Base-by-base conservation (phyloP, 495 filamentous ascomycete genomes). In the Sabuloglossum arenarium region DNA sequence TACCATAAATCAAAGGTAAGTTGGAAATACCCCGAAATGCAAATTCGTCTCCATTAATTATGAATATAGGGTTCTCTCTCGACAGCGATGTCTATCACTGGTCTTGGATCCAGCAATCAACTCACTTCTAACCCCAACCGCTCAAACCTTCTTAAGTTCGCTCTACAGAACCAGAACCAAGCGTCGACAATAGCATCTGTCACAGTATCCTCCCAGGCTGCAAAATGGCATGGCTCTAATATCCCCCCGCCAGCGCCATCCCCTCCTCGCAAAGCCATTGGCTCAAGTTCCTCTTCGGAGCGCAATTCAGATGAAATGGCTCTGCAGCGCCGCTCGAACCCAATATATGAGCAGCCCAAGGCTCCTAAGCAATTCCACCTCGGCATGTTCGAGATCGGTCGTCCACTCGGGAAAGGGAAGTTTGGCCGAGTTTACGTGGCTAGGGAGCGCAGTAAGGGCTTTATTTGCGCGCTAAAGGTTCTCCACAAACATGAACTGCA, bases 351-450 rank as follows among this genome's bases (percentile, higher is more conserved):
- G 53, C 79, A 86, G 63, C 69, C 79, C 51, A 25, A 63, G 14
- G 58, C 72, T 47, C 78, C 81, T 1, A 90, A 84, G 61, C 76
- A 88, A 54, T 86, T 91, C 65, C 88, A 96, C 60, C 81, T 98
- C 1, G 88, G 90, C 66, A 97, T 98, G 91, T 98, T 98, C 64
- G 91, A 98, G 63, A 97, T 98, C 61, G 91, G 91, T 10, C 85
- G 89, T 50, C 93, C 91, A 1, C 72, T 98, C 5, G 91, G 91
- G 9, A 98, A 97, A 67, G 91, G 91, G 55, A 98, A 98, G 68
- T 98, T 97, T 64, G 91, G 91, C 4, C 79, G 93, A 47, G 91
- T 98, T 0, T 98, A 98, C 65, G 79, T 98, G 1, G 91, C 90
- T 46, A 86, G 89, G 57, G 91, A 98, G 67, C 79, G 88, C 29